Base-by-base conservation (phyloP, 441 rosid species). In the Pelargonium exstipulatum region DNA sequence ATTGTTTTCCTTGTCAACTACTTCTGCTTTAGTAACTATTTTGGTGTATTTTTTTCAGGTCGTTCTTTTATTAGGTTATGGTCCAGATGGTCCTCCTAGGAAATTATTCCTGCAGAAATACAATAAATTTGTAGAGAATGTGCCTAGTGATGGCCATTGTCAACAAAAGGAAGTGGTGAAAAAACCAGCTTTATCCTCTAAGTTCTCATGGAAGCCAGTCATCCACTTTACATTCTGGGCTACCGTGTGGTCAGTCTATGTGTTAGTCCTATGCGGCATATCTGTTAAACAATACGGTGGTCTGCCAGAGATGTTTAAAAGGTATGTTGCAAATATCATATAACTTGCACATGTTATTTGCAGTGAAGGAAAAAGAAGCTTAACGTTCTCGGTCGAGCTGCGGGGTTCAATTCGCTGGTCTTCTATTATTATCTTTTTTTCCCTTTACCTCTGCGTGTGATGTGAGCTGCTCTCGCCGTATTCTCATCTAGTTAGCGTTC, bases 11-110 rank as follows among this genome's bases (percentile, higher is more conserved):
- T 51, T 57, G 32, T 22, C 22, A 9, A 57, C 62, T 10, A 9
- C n/a, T 57, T 57, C 62, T 57, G 62, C 22, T 18, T 20, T 57
- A 57, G 18, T 57, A 2, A 18, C 2, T 9, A 20, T 32, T 32
- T 32, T 32, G 37, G n/a, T 55, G 22, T 20, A 29, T 10, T 57
- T 57, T 67, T 71, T 75, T 68, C 84, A 92, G 97, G 79, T 92
- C 67, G 81, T 87, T 69, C 76, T 90, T 69, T 62, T 95, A 63
- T 63, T 92, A 76, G 97, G 99, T 71, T 78, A 73, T 75, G 99
- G 99, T 77, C 88, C 79, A 60, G 96, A 95, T 89, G 82, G 86
- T 74, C 96, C 98, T 67, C 92, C 96, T 67, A 49, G 80, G 70
- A 95, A 95, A 78, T 65, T 90, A 77, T 88, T 88, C 77, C 71